These are phyloP conservation scores for Colletotrichum destructivum DNA, from an alignment of 2,329 filamentous ascomycete species.

Conservation along the genomic window DNA sequence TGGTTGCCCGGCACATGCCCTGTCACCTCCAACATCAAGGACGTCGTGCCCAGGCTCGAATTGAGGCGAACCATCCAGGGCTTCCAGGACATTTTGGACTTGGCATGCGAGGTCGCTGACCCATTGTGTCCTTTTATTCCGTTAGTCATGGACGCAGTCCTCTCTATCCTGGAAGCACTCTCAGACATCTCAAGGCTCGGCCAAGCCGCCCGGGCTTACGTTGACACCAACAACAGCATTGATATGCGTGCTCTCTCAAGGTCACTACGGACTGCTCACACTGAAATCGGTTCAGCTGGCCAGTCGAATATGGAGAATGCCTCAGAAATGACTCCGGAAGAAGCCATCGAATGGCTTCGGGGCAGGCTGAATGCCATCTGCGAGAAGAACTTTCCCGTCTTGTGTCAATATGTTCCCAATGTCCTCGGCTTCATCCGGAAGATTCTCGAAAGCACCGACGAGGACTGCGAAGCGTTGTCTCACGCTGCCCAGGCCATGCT, in stretches of 20 bases:
- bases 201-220: not conserved
- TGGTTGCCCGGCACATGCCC: not conserved
- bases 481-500: not conserved
- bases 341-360: not conserved
- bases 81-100: not conserved
- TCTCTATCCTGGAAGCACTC: not conserved
- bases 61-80: not conserved
- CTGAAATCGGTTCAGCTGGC: no score
- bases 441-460: not conserved
- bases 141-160: not conserved
- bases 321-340: no score
- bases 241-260: not conserved
- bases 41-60: not conserved
- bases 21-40: not conserved
- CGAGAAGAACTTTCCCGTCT: not conserved
- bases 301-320: not conserved
- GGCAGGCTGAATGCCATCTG: not conserved
- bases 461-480: not conserved
- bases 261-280: not conserved
- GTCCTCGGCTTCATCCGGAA: not conserved
- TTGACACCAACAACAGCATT: no score
- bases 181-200: not conserved
- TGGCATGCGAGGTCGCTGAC: not conserved
- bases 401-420: not conserved
- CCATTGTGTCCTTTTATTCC: conserved; percentile 1